These are phyloP conservation scores for Phytophthora agathidicida DNA, from an alignment of 352 stramenopile species.

Conservation along the genomic window DNA sequence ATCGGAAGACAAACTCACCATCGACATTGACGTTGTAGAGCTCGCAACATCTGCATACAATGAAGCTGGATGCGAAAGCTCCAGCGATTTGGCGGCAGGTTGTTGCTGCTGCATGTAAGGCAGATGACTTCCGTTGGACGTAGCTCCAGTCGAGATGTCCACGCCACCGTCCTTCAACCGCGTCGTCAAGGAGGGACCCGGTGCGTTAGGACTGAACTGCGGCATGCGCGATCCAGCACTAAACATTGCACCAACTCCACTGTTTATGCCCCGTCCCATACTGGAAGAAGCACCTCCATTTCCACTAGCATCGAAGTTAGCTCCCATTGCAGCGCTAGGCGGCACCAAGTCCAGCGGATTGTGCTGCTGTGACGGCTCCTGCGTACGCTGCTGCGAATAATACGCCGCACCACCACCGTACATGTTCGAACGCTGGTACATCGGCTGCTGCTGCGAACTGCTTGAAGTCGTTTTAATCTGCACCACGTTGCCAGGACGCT, in stretches of 20 bases:
- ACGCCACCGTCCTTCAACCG: slow-evolving; percentile 38
- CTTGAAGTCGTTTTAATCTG: slow-evolving; percentile 44
- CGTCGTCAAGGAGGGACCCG: slow-evolving; percentile 33
- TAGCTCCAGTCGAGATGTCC: slow-evolving; percentile 33
- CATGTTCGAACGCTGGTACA: slow-evolving; percentile 41
- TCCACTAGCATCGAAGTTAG: slow-evolving; percentile 31
- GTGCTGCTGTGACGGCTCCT: slow-evolving; percentile 29
- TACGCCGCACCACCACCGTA: slow-evolving; percentile 30
- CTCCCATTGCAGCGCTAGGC: slow-evolving; percentile 23
- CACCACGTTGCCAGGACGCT: slow-evolving; percentile 46
- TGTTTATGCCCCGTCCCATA: slow-evolving; percentile 34
- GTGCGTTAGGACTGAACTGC: slow-evolving; percentile 30
- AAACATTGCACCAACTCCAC: slow-evolving; percentile 33
- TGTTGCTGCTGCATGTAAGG: slow-evolving; percentile 41
- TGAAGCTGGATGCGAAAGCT: slow-evolving; percentile 30
- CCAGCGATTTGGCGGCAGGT: slow-evolving; percentile 24
- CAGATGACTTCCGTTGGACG: slow-evolving; percentile 35
- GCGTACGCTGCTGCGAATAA: slow-evolving; percentile 39
- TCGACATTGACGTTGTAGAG: slow-evolving; percentile 39
- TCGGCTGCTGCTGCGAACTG: slow-evolving; percentile 45
- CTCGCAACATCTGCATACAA: slow-evolving; percentile 39
- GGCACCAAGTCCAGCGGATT: slow-evolving; percentile 34
- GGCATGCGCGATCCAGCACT: slow-evolving; percentile 33
- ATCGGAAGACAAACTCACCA: slow-evolving; percentile 38
- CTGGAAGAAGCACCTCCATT: slow-evolving; percentile 21